A percentile compares a stretch with the other conserved stretches of the same genome.
phyloP scores from a whole-genome alignment of 441 rosid species.

The Jatropha multifida region DNA sequence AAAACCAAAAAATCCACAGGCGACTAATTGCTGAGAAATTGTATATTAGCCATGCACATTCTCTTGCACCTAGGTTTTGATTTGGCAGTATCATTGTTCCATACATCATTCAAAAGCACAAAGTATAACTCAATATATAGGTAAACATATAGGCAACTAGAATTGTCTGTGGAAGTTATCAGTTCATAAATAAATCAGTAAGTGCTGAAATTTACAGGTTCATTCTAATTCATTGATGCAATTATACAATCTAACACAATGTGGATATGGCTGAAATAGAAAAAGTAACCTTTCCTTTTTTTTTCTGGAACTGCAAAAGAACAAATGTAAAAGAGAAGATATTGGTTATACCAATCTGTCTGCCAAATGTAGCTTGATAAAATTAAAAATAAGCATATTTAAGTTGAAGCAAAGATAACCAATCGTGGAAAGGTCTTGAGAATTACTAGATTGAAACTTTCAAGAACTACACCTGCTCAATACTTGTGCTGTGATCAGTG shows the following conservation, averaged over 20 bases:
- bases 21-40: neutral
- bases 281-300: neutral
- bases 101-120: neutral
- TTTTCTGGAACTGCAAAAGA: neutral
- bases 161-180: neutral
- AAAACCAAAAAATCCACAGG: neutral
- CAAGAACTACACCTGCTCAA: constrained; percentile 64
- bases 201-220: neutral
- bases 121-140: neutral
- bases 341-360: neutral
- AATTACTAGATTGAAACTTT: constrained; percentile 20
- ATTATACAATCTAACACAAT: neutral
- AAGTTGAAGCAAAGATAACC: constrained; percentile 9
- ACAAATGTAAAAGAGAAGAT: neutral
- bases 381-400: neutral
- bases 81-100: neutral
- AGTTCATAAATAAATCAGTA: neutral
- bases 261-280: constrained; percentile 9
- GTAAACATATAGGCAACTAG: neutral
- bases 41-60: neutral
- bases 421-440: neutral
- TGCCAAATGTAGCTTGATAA: neutral
- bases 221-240: neutral
- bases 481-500: constrained; percentile 85
- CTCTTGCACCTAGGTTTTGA: neutral